Evolutionary conservation across 2,329 filamentous ascomycete genomes (phyloP).

Genomic region (Phaeoacremonium minimum): DNA sequence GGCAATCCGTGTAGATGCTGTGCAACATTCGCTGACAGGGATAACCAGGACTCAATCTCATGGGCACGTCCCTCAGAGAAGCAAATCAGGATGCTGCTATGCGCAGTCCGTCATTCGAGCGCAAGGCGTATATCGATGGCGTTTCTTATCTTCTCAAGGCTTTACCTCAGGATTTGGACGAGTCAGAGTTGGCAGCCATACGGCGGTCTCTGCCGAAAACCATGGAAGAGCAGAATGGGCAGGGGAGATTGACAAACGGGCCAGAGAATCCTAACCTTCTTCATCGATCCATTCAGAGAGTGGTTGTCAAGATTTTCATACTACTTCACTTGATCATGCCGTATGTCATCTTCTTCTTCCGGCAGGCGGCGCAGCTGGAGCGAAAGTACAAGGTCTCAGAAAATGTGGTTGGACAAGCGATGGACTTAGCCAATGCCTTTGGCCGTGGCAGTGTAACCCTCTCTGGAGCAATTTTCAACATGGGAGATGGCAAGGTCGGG

Average conservation of each 20-base stretch:
- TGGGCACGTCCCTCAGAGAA: slow-evolving; percentile 39
- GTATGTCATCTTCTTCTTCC: slow-evolving; percentile 51
- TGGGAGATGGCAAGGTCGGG: slow-evolving; percentile 63
- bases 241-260: slow-evolving; percentile 5
- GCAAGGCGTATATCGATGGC: slow-evolving; percentile 61
- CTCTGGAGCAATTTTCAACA: slow-evolving; percentile 49
- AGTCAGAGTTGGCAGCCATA: slow-evolving; percentile 48
- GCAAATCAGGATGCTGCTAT: slow-evolving; percentile 19
- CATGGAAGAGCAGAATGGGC: not conserved
- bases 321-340: slow-evolving; percentile 57
- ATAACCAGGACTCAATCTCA: slow-evolving; percentile 32
- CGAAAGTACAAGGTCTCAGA: slow-evolving; percentile 62
- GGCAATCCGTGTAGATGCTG: not conserved
- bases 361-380: slow-evolving; percentile 57
- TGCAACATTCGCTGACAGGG: not conserved
- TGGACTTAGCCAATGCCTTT: slow-evolving; percentile 48
- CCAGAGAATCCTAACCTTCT: slow-evolving; percentile 36
- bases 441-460: slow-evolving; percentile 47
- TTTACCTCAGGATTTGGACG: slow-evolving; percentile 52
- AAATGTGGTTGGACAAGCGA: slow-evolving; percentile 44
- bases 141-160: slow-evolving; percentile 61
- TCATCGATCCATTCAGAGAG: slow-evolving; percentile 51
- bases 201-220: slow-evolving; percentile 42
- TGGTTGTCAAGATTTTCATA: slow-evolving; percentile 55
- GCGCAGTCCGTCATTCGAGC: slow-evolving; percentile 40